phyloP scores from a whole-genome alignment of 2,329 filamentous ascomycete genomes.

The Chaetomiaceae sp. region DNA sequence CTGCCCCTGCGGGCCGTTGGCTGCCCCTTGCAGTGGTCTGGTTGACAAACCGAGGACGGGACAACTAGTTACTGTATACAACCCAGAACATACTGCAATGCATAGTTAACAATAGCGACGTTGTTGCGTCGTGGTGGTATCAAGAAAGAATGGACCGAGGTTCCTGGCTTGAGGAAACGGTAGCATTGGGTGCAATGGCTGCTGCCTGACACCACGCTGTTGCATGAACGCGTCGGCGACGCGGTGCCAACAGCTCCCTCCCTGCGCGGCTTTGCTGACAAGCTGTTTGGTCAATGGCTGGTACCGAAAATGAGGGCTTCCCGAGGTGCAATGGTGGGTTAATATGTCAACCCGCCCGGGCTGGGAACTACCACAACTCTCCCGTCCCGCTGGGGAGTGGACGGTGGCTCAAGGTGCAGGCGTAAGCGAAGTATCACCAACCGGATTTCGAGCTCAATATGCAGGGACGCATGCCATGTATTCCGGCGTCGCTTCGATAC shows the following conservation, averaged over 20 bases:
- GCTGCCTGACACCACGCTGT: slow-evolving; percentile 3
- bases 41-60: background rate
- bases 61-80: background rate
- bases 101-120: too few relatives aligned
- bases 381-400: too few relatives aligned
- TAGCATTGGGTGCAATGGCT: slow-evolving; percentile 1
- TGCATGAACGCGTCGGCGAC: slow-evolving; percentile 5
- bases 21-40: background rate
- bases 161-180: background rate
- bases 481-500: too few relatives aligned
- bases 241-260: too few relatives aligned
- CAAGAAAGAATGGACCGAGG: too few relatives aligned
- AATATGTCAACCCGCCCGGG: slow-evolving; percentile 13
- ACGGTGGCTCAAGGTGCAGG: too few relatives aligned
- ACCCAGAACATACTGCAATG: too few relatives aligned
- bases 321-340: slow-evolving; percentile 4
- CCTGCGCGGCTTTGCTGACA: too few relatives aligned
- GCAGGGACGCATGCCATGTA: background rate
- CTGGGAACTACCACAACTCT: slow-evolving; percentile 1
- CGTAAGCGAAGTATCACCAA: slow-evolving; percentile 7
- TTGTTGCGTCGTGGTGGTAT: too few relatives aligned
- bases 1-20: background rate
- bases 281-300: background rate
- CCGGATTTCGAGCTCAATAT: background rate
- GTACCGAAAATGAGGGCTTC: slow-evolving; percentile 5